Percentiles rank a stretch among this genome's conserved stretches.
Evolutionary conservation across 192 early-diverging fungal genomes (phyloP).

Genomic region (Coemansia sp.): DNA sequence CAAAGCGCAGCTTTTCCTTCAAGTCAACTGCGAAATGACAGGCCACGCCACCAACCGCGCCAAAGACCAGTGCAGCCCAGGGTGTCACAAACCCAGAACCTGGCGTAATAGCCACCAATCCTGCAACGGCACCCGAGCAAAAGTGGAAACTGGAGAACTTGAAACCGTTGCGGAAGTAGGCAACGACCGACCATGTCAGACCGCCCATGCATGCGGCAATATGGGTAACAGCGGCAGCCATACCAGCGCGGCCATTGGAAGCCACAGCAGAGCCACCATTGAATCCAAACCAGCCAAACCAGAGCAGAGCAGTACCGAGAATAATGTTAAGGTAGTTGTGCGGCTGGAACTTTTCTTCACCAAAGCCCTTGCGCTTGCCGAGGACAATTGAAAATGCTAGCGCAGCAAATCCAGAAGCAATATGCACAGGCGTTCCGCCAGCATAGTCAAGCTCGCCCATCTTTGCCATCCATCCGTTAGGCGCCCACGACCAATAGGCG

Average conservation of each 20-base stretch:
- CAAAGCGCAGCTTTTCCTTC: constrained; percentile 84
- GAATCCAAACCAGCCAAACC: constrained; percentile 98
- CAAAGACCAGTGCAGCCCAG: constrained; percentile 79
- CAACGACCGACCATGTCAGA: constrained; percentile 79
- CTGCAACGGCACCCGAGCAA: constrained; percentile 92
- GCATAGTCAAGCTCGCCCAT: constrained; percentile 91
- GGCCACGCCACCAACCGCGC: constrained; percentile 65
- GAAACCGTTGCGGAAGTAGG: constrained; percentile 71
- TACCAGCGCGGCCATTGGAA: constrained; percentile 80
- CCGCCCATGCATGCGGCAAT: constrained; percentile 79
- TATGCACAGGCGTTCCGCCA: constrained; percentile 95
- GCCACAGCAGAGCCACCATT: constrained; percentile 85
- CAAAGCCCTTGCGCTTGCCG: constrained; percentile 78
- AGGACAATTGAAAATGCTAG: constrained; percentile 85
- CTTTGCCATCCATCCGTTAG: constrained; percentile 80
- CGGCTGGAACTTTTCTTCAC: constrained; percentile 71
- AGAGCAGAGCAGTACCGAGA: constrained; percentile 83
- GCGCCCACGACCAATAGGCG: constrained; percentile 92
- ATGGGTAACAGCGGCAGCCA: constrained; percentile 85
- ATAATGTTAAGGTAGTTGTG: constrained; percentile 93
- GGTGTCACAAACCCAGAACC: constrained; percentile 84
- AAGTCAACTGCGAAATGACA: constrained; percentile 83
- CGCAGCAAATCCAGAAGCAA: constrained; percentile 83
- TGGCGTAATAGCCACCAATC: constrained; percentile 91
- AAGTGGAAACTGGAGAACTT: constrained; percentile 90